These are phyloP conservation scores for Xylaria nigripes DNA, from an alignment of 495 filamentous ascomycete genomes.

Conservation along the genomic window DNA sequence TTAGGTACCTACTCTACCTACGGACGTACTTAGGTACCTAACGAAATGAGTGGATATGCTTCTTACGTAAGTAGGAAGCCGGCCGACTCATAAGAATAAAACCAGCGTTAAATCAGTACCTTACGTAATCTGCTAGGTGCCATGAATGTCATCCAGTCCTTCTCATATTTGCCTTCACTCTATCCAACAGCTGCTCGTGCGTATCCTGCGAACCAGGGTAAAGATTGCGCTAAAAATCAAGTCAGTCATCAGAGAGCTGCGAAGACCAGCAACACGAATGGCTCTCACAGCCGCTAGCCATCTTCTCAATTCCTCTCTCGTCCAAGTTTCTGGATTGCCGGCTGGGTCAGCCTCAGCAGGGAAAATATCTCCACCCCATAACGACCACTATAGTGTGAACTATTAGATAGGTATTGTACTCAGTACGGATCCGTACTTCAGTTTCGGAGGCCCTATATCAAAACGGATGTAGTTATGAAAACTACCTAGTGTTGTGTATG, in stretches of 20 bases:
- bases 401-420: not conserved
- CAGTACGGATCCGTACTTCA: too few relatives aligned
- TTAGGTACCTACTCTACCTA: too few relatives aligned
- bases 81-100: too few relatives aligned
- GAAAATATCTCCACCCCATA: conserved; percentile 77
- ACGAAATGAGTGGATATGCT: too few relatives aligned
- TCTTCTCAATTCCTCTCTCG: conserved; percentile 57
- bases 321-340: conserved; percentile 71
- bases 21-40: too few relatives aligned
- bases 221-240: conserved; percentile 56
- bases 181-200: conserved; percentile 67
- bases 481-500: too few relatives aligned
- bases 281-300: conserved; percentile 69
- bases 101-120: too few relatives aligned
- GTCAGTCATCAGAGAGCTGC: not conserved
- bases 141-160: not conserved
- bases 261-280: not conserved
- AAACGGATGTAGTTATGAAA: too few relatives aligned
- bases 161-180: conserved; percentile 72
- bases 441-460: too few relatives aligned
- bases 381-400: conserved; percentile 50
- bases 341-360: conserved; percentile 63
- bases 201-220: conserved; percentile 57
- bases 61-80: too few relatives aligned
- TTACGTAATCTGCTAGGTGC: too few relatives aligned